These are phyloP conservation scores for Metschnikowia cerradonensis DNA, from an alignment of 805 yeast genomes.

Conservation along the genomic window DNA sequence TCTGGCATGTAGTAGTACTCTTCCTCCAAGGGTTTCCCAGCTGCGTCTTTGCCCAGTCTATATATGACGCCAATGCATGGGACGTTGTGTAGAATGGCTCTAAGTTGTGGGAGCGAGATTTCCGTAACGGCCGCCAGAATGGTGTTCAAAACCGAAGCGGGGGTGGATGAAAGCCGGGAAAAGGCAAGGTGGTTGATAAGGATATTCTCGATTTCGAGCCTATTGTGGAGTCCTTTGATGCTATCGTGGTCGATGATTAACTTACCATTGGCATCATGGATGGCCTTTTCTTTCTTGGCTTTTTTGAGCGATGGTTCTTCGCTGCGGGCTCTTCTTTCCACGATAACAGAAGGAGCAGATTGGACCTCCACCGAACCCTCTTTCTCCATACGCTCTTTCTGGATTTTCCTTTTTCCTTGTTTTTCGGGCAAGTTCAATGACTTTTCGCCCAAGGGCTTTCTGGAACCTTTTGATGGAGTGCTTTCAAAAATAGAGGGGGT, in stretches of 20 bases:
- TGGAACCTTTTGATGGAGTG: not conserved
- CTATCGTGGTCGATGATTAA: slow-evolving; percentile 22
- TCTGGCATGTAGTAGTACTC: slow-evolving; percentile 91
- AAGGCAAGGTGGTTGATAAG: slow-evolving; percentile 84
- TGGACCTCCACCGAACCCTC: not conserved
- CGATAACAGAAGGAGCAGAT: slow-evolving; percentile 6
- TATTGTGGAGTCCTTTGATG: slow-evolving; percentile 32
- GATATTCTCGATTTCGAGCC: slow-evolving; percentile 56
- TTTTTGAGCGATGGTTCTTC: slow-evolving; percentile 31
- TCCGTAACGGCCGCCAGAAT: slow-evolving; percentile 53
- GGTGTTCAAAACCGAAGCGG: slow-evolving; percentile 65
- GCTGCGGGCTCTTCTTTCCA: slow-evolving; percentile 23
- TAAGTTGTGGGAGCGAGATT: slow-evolving; percentile 42
- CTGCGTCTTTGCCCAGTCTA: slow-evolving; percentile 92
- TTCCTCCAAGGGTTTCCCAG: slow-evolving; percentile 90
- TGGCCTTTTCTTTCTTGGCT: slow-evolving; percentile 15
- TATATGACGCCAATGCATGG: slow-evolving; percentile 80
- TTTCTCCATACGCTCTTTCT: not conserved
- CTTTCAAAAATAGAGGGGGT: not conserved
- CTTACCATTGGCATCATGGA: slow-evolving; percentile 24
- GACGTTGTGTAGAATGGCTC: slow-evolving; percentile 42
- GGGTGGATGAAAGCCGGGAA: slow-evolving; percentile 83
- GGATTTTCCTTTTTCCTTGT: not conserved
- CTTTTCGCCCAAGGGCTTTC: slow-evolving; percentile 25
- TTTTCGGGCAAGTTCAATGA: slow-evolving; percentile 21